Evolutionary conservation across 371 early-diverging fungal species (phyloP).

Genomic region (Sporodiniella umbellata): DNA sequence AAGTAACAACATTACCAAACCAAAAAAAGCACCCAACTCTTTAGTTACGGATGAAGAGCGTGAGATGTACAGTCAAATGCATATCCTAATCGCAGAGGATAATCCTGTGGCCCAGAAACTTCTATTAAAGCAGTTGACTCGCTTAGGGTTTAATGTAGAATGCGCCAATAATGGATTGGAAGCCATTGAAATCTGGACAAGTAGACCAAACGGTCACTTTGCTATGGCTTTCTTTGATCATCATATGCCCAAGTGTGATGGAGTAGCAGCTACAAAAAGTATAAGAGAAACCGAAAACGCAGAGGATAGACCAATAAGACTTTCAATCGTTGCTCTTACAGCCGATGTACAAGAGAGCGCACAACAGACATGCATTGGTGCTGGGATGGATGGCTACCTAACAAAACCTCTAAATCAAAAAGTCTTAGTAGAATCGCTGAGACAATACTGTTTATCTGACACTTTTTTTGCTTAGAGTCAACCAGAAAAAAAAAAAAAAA

Average conservation of each 20-base stretch:
- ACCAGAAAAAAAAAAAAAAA: too few species aligned
- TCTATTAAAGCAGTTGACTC: conserved; percentile 36
- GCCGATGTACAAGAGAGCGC: conserved; percentile 52
- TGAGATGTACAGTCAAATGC: conserved; percentile 25
- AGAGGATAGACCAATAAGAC: conserved; percentile 3
- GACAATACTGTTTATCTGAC: conserved; percentile 16
- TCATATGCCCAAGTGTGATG: conserved; percentile 52
- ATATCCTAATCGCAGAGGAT: conserved; percentile 45
- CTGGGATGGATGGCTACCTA: conserved; percentile 49
- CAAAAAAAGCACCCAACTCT: conserved; percentile 5
- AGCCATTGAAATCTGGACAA: conserved; percentile 34
- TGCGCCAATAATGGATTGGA: conserved; percentile 47
- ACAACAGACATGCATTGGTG: conserved; percentile 42
- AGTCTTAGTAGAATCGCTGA: conserved; percentile 22
- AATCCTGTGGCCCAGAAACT: conserved; percentile 48
- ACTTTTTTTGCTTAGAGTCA: too few species aligned
- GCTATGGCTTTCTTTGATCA: conserved; percentile 45
- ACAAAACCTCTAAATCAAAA: conserved; percentile 43
- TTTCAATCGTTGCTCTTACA: conserved; percentile 37
- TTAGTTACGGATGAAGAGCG: conserved; percentile 31
- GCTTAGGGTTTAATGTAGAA: conserved; percentile 38
- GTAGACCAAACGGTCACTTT: conserved; percentile 28
- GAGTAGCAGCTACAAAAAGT: conserved; percentile 42
- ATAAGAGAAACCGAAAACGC: conserved; percentile 32
- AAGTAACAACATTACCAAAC: not conserved